Conservation (phyloP, 2,329 filamentous ascomycete species). For the Aspergillus sp. region DNA sequence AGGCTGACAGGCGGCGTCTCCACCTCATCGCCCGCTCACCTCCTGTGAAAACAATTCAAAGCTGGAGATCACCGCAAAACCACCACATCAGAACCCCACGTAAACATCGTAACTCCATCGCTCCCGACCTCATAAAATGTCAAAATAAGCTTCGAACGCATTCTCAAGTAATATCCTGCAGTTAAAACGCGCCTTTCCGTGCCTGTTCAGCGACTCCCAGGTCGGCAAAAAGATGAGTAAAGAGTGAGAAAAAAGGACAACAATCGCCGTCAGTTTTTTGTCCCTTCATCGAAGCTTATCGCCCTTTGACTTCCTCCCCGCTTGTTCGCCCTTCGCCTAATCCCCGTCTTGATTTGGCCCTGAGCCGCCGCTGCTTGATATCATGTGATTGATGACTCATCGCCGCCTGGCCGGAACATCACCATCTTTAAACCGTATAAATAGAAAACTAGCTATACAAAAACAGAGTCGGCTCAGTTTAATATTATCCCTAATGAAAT, state of each 20-base stretch:
- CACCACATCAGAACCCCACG: not conserved
- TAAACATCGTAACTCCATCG: not conserved
- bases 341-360: conserved; percentile 14
- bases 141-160: not conserved
- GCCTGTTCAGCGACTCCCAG: not conserved
- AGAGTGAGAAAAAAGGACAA: not conserved
- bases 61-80: not conserved
- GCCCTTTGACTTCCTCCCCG: conserved; percentile 30
- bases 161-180: not conserved
- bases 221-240: not conserved
- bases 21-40: not conserved
- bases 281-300: conserved; percentile 32
- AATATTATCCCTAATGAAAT: not conserved
- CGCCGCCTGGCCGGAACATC: not conserved
- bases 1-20: not conserved
- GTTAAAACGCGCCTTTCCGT: not conserved
- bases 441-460: not conserved
- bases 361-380: conserved; percentile 19
- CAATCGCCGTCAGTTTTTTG: not conserved
- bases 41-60: not conserved
- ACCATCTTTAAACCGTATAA: not conserved
- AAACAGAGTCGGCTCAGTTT: not conserved
- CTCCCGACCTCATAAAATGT: not conserved
- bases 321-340: conserved; percentile 19
- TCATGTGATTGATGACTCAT: conserved; percentile 27